Percentiles rank a stretch among this genome's conserved stretches.
phyloP scores from a whole-genome alignment of 2,329 filamentous ascomycete genomes.

The Dactylellina parvicollis region DNA sequence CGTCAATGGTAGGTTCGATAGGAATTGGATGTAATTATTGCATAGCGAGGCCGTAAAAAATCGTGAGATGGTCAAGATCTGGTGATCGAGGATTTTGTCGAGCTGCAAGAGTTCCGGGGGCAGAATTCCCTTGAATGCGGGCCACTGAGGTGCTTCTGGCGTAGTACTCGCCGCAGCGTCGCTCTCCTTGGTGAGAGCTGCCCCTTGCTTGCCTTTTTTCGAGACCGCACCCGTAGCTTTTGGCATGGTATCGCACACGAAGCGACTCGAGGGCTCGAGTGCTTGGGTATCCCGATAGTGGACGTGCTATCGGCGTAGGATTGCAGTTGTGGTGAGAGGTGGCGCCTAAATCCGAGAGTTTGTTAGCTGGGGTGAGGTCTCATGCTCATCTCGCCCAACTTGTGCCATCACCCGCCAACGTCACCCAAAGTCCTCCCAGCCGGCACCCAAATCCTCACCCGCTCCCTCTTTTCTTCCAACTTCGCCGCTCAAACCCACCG shows the following conservation, averaged over 20 bases:
- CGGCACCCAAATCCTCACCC: constrained; percentile 3
- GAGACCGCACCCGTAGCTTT: constrained; percentile 16
- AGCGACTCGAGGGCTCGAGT: neutral
- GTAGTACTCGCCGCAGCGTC: too few relatives aligned
- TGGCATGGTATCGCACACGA: too few relatives aligned
- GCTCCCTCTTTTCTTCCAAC: neutral
- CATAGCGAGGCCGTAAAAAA: constrained; percentile 81
- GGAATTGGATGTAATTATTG: constrained; percentile 78
- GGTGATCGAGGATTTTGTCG: constrained; percentile 68
- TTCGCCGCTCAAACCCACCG: neutral
- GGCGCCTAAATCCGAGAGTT: neutral
- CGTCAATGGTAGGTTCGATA: constrained; percentile 73
- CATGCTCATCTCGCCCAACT: constrained; percentile 42
- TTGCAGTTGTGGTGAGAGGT: neutral
- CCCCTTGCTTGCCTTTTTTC: constrained; percentile 41
- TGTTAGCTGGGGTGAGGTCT: constrained; percentile 29
- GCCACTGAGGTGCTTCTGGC: constrained; percentile 71
- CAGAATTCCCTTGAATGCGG: constrained; percentile 74
- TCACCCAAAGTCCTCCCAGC: constrained; percentile 37
- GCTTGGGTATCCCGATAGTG: neutral
- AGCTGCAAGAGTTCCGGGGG: constrained; percentile 73
- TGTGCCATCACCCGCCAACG: constrained; percentile 51
- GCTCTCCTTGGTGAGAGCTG: too few relatives aligned
- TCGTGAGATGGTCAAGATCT: constrained; percentile 77
- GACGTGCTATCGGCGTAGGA: neutral